Base-by-base conservation (phyloP, 2,329 filamentous ascomycete genomes). In the Diaporthe capsici region DNA sequence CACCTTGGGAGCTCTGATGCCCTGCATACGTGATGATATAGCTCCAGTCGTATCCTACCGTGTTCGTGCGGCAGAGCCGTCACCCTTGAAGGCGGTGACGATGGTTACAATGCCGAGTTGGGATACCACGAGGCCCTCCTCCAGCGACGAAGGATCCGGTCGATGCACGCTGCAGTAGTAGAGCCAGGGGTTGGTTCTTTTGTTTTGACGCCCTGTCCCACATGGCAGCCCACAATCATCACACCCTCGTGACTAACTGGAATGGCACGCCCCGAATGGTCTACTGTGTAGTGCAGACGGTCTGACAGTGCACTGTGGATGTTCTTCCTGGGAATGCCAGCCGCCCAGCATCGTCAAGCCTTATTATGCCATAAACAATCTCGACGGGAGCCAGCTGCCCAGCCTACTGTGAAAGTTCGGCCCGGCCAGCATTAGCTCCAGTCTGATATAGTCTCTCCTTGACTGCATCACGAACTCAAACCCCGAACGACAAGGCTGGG, bases 271-370 rank as follows among this genome's bases (percentile, higher is more conserved):
- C 61, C 61, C 34, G 22, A 28, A 20, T 44, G 5, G 60, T 17
- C 39, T 20, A 28, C 9, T 44, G 44, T 63, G 60, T 44, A 20
- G 22, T 37, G 25, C 28, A 34, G 20, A 58, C 55, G 37, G 20
- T 58, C 55, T 34, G 31, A n/a, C 39, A 22, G 25, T 22, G 61
- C 13, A 34, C 17, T 31, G 42, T 25, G 42, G 9, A 10, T n/a
- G 5, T 55, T 34, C 49, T 47, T 47, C 60, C 60, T 47, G 39
- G 39, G 39, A 47, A 47, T 47, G 60, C 60, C 42, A 47, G 60
- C 47, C 60, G 60, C n/a, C n/a, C n/a, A 55, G 49, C 65, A 70
- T 70, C 49, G 42, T 55, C 47, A 70, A 70, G 34, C 49, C 65
- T 55, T 7, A 70, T 39, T 12, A 70, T 39, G 65, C 47, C 49